A percentile compares a stretch with the other conserved stretches of the same genome.
These are phyloP conservation scores for Lunularia cruciata DNA, from an alignment of 225 moss, liverwort and hornwort species.

Conservation along the genomic window DNA sequence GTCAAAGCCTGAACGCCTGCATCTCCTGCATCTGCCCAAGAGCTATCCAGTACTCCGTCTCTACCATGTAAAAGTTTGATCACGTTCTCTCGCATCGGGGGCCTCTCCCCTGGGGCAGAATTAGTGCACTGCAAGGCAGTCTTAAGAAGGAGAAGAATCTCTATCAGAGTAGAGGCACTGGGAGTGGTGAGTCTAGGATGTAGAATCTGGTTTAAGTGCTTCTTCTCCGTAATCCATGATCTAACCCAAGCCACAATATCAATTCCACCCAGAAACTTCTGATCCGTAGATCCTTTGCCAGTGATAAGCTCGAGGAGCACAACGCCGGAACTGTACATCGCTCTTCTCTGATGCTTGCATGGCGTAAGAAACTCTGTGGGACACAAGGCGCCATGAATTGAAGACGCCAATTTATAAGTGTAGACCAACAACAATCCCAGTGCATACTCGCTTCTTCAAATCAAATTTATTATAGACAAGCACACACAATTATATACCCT, in stretches of 20 bases:
- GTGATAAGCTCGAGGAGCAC: conserved; percentile 33
- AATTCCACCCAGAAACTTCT: neutral
- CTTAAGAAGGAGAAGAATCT: conserved; percentile 41
- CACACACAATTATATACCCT: too few relatives aligned
- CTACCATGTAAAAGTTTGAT: conserved; percentile 28
- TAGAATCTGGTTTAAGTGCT: conserved; percentile 31
- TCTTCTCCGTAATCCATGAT: conserved; percentile 28
- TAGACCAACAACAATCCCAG: too few relatives aligned
- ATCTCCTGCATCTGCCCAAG: neutral
- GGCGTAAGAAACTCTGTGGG: conserved; percentile 61
- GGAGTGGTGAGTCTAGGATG: conserved; percentile 25
- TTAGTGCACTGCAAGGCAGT: conserved; percentile 40
- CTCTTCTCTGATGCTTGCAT: conserved; percentile 58
- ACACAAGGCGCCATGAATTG: conserved; percentile 41
- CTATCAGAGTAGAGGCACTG: conserved; percentile 10
- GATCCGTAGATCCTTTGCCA: conserved; percentile 16
- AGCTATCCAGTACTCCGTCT: conserved; percentile 11
- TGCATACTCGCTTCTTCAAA: too few relatives aligned
- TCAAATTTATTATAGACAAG: too few relatives aligned
- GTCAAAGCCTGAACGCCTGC: too few relatives aligned
- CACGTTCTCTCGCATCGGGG: conserved; percentile 46
- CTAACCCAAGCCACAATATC: conserved; percentile 48
- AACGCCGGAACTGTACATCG: conserved; percentile 31
- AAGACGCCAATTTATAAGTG: too few relatives aligned
- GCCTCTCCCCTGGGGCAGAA: conserved; percentile 38